Evolutionary conservation across 148 eudicot genomes (phyloP).

Genomic region (Rhododendron griersonianum): DNA sequence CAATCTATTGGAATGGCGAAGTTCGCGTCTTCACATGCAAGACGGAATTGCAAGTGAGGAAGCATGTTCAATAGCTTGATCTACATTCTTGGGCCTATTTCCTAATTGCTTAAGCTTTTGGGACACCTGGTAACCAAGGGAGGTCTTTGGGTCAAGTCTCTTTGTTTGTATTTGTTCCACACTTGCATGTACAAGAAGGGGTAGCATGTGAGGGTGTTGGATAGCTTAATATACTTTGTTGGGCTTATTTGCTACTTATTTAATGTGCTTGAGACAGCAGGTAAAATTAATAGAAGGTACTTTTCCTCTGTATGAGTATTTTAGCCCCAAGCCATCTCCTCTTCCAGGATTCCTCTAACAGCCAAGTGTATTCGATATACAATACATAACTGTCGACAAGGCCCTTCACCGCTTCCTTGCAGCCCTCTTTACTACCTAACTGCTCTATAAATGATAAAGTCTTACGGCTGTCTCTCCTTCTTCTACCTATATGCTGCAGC

Average conservation of each 20-base stretch:
- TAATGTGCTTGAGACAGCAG: background rate
- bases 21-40: background rate
- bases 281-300: background rate
- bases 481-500: background rate
- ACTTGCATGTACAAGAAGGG: background rate
- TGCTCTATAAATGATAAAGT: background rate
- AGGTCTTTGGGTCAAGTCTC: background rate
- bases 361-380: no score
- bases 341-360: background rate
- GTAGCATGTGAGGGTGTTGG: background rate
- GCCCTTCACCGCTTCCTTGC: background rate
- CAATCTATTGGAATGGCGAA: no score
- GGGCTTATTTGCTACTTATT: background rate
- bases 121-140: background rate
- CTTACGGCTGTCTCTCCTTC: background rate
- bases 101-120: background rate
- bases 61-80: background rate
- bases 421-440: background rate
- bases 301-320: background rate
- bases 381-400: background rate
- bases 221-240: background rate
- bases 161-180: background rate
- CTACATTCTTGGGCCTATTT: background rate
- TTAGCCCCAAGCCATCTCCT: background rate
- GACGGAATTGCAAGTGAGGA: background rate